phyloP scores from a whole-genome alignment of 2,329 filamentous ascomycete genomes.

The Thielaviopsis punctulata region DNA sequence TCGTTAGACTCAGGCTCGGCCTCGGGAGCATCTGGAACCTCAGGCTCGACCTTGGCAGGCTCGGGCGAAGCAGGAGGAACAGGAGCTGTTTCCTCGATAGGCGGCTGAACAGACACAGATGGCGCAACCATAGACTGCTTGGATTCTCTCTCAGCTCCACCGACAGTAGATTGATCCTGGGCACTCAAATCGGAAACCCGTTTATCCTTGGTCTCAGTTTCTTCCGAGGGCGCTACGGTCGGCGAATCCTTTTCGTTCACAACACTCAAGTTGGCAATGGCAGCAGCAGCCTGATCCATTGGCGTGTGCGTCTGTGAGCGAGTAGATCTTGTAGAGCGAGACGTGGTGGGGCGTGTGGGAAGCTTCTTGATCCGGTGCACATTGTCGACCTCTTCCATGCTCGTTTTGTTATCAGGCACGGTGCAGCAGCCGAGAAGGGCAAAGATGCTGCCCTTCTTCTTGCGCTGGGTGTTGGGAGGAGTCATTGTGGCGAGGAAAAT shows the following conservation, averaged over 20 bases:
- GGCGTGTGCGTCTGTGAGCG: slow-evolving; percentile 29
- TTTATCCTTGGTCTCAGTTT: slow-evolving; percentile 25
- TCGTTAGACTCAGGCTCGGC: slow-evolving; percentile 40
- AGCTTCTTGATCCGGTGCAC: slow-evolving; percentile 42
- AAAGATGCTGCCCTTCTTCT: slow-evolving; percentile 36
- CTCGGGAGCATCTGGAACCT: slow-evolving; percentile 13
- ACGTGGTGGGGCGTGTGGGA: slow-evolving; percentile 35
- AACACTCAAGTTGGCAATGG: slow-evolving; percentile 22
- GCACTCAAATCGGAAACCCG: slow-evolving; percentile 29
- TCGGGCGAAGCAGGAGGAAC: slow-evolving; percentile 12
- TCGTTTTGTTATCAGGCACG: slow-evolving; percentile 41
- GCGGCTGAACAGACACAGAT: slow-evolving; percentile 16
- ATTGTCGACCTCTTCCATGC: slow-evolving; percentile 32
- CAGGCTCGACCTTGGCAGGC: neutral
- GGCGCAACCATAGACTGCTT: slow-evolving; percentile 25
- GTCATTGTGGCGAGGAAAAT: slow-evolving; percentile 12
- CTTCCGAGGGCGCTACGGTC: slow-evolving; percentile 19
- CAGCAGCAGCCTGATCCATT: slow-evolving; percentile 28
- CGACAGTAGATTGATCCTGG: slow-evolving; percentile 28
- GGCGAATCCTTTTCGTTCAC: slow-evolving; percentile 32
- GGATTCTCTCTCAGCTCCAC: slow-evolving; percentile 26
- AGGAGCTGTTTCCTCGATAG: slow-evolving; percentile 26
- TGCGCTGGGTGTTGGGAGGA: slow-evolving; percentile 37
- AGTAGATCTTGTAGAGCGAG: slow-evolving; percentile 23
- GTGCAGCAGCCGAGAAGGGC: slow-evolving; percentile 51